Percentiles rank a stretch among this genome's conserved stretches.
Evolutionary conservation across 1,139 yeast genomes (phyloP).

Genomic region (Saccharomycopsis phalli): DNA sequence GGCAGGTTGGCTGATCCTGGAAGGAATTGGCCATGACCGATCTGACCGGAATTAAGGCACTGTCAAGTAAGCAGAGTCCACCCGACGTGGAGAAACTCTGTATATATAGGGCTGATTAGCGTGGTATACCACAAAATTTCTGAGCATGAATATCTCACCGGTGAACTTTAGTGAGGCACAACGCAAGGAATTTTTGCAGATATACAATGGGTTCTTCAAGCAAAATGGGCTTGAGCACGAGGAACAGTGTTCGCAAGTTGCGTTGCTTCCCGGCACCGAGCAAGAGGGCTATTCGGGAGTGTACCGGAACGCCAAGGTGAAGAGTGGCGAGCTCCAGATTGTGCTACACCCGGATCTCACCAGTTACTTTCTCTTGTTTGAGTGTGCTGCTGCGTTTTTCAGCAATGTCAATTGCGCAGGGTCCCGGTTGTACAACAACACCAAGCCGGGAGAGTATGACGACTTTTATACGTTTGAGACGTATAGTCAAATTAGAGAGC

Average conservation of each 20-base stretch:
- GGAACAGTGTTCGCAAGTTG: constrained; percentile 23
- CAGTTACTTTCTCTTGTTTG: constrained; percentile 44
- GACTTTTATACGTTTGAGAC: constrained; percentile 40
- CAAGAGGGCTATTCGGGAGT: constrained; percentile 41
- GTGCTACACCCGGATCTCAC: constrained; percentile 41
- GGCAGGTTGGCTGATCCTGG: no score
- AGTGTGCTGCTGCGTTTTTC: constrained; percentile 31
- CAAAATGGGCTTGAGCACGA: not conserved
- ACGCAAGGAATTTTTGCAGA: not conserved
- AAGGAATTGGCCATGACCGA: no score
- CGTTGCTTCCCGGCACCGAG: constrained; percentile 36
- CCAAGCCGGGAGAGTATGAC: constrained; percentile 36
- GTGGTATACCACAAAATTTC: no score
- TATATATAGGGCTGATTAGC: no score
- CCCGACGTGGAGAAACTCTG: no score
- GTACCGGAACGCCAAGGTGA: constrained; percentile 38
- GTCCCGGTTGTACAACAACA: constrained; percentile 33
- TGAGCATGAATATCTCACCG: no score
- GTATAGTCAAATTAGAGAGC: constrained; percentile 33
- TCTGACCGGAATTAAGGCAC: no score
- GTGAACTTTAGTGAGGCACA: not conserved
- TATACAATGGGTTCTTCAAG: not conserved
- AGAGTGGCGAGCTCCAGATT: constrained; percentile 32
- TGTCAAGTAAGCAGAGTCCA: no score
- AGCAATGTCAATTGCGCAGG: constrained; percentile 45